These are phyloP conservation scores for Eleusine indica DNA, from an alignment of 176 grass and related monocot species.

Conservation along the genomic window DNA sequence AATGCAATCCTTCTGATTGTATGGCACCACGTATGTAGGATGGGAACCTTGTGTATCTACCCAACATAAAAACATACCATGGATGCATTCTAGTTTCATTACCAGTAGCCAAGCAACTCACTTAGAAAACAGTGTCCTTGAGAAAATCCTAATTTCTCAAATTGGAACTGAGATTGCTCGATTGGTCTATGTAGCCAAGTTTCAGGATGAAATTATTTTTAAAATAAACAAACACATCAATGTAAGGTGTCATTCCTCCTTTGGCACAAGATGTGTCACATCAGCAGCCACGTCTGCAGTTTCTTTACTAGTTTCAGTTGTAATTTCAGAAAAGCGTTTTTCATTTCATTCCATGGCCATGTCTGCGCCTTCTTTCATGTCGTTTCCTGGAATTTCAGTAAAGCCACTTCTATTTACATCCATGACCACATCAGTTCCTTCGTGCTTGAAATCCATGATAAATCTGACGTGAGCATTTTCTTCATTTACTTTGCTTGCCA, in stretches of 20 bases:
- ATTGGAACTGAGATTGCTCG: neutral
- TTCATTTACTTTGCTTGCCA: neutral
- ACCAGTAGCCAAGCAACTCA: neutral
- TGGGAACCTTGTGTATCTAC: neutral
- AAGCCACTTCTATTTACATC: conserved; percentile 9
- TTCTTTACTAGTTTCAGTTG: neutral
- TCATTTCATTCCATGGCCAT: neutral
- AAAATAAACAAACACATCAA: neutral
- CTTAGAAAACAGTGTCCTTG: neutral
- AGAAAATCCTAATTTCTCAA: conserved; percentile 10
- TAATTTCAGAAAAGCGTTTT: neutral
- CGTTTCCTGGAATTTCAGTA: neutral
- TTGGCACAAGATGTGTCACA: neutral
- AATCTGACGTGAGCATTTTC: neutral
- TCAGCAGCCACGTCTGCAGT: neutral
- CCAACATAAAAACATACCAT: neutral
- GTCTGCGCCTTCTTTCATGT: conserved; percentile 5
- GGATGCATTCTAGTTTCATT: conserved; percentile 11
- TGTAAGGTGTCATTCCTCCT: conserved; percentile 25
- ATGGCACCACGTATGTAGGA: too few relatives aligned
- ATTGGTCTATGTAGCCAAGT: neutral
- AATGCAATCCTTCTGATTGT: neutral
- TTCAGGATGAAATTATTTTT: conserved; percentile 1
- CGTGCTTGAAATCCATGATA: neutral
- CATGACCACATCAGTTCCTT: conserved; percentile 1